Evolutionary conservation across 179 eudicot species (phyloP), one percentile per base, ranked within the genome.

Genomic region (Silene coronaria): DNA sequence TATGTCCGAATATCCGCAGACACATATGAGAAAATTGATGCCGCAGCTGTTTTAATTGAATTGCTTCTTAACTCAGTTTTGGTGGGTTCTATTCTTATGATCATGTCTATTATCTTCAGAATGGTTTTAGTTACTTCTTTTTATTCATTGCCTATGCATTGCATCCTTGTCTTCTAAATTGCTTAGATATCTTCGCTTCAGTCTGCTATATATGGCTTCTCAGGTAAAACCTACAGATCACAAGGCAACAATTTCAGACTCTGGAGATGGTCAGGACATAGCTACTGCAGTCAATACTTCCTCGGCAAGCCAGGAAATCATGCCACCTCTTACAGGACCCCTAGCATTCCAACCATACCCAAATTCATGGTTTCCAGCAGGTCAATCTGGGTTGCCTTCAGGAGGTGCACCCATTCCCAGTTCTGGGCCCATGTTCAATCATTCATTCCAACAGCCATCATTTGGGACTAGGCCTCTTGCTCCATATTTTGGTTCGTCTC

Each of bases 11-110:
- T 94, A 75, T 81, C 86, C 74, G 93, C 97, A 27, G 96, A 94
- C 79, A 86, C 92, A 13, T 92, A 85, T 79, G 97, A 90, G 79
- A 94, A 90, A 84, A 89, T 92, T 80, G 98, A 94, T 87, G 88
- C 96, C 27, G 98, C 98, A 55, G 91, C 94, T 85, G 78, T 85
- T 55, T 78, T 90, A 76, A 85, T 92, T 63, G 98, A 89, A 82
- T 75, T 94, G 85, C 84, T 94, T 3, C 80, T 92, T 70, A 84
- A 86, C 72, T 88, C 97, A 28, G 89, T 89, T 78, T 78, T 87
- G 62, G 97, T 94, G 74, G 82, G 96, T 68, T 23, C 3, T 82
- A 17, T 76, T 36, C 70, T 53, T 53, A 16, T 71, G 2, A 48
- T 70, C 48, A 10, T 76, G 16, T 53, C 24, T 72, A 27, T 64